These are phyloP conservation scores for Diaporthe citrichinensis DNA, from an alignment of 2,329 filamentous ascomycete genomes.

Conservation along the genomic window DNA sequence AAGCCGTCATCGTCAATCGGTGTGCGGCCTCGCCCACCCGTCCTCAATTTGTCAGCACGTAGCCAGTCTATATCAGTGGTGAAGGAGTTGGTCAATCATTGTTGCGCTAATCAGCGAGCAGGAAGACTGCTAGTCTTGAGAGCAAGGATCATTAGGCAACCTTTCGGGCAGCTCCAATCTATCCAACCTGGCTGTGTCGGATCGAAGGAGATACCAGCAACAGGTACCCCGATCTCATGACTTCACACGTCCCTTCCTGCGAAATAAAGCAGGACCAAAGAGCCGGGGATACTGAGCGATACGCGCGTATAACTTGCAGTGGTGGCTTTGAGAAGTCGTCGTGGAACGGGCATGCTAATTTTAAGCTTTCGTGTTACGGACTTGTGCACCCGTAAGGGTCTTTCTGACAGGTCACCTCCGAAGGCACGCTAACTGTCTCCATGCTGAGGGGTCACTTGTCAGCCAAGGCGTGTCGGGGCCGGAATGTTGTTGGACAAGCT, in stretches of 20 bases:
- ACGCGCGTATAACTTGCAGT: background rate
- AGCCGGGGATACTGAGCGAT: background rate
- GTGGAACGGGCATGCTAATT: background rate
- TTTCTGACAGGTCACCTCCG: slow-evolving; percentile 11
- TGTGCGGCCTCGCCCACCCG: background rate
- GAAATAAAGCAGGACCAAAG: background rate
- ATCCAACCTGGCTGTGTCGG: background rate
- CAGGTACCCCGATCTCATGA: background rate
- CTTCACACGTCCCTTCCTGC: no score
- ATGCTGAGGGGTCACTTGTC: slow-evolving; percentile 3
- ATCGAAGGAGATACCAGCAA: background rate
- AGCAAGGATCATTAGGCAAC: background rate
- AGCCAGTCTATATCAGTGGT: background rate
- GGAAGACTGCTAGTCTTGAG: background rate
- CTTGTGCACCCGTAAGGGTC: background rate
- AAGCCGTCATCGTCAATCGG: background rate
- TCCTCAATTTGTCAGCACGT: background rate
- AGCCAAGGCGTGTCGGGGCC: background rate
- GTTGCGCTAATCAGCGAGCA: background rate
- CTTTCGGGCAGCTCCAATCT: background rate
- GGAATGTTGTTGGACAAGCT: background rate
- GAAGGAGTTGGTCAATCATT: background rate
- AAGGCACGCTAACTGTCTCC: background rate
- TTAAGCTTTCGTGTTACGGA: background rate
- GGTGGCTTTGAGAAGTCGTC: background rate